Base-by-base conservation (phyloP, 2,329 filamentous ascomycete species). In the Epichloe gansuensis region DNA sequence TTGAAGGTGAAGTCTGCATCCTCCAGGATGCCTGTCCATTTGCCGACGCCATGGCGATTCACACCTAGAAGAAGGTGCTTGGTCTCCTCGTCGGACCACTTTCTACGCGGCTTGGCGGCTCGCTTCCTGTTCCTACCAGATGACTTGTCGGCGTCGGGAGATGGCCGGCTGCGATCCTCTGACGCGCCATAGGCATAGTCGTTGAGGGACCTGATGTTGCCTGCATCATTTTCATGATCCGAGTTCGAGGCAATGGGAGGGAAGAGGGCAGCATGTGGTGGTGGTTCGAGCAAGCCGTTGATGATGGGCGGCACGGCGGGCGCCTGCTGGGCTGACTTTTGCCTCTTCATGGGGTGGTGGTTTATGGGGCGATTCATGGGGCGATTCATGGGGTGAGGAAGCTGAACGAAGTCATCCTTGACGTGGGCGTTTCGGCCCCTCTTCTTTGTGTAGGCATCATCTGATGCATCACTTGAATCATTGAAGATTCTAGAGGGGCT, bases 11-110 rank as follows among this genome's bases (percentile, higher is more conserved):
- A 84, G 42, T 74, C 74, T 0, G 73, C 64, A 54, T 84, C 81
- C 48, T 81, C 78, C 25, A 84, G 66, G 35, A 84, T 84, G 52
- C 71, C 76, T 8, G 78, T 82, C 81, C 81, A 84, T 58, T 78
- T 80, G 39, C 81, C 81, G 8, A 84, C 76, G 1, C 81, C 81
- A 59, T 84, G 74, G 35, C 77, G 76, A 58, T 74, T 74, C 31
- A 83, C 81, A 0, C 80, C 81, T 3, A 81, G 66, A 13, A 84
- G 63, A 8, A 84, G 68, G 56, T 81, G 73, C 49, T 77, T 81
- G 1, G 81, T 84, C 62, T 84, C 81, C 53, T 80, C 75, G 55
- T 84, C 78, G 0, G 78, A 77, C 81, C 81, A 84, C 58, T 81
- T 82, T 50, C 75, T 72, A 53, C 81, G 71, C 2, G 77, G 74